Conservation (phyloP, 306 rosid genomes). For the Ceratonia siliqua region DNA sequence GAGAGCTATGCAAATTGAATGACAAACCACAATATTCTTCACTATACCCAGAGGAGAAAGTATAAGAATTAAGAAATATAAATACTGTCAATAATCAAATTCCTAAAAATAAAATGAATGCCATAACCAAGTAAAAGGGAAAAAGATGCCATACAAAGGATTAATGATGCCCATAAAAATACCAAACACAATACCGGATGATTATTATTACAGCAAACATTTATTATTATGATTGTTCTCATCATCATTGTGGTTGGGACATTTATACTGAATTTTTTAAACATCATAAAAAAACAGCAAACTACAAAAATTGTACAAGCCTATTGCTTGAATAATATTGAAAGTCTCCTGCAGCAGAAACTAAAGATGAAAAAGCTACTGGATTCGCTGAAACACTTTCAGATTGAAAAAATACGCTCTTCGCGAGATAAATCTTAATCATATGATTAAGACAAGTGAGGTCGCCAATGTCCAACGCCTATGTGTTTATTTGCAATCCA, state of each 20-base stretch:
- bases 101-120: neutral
- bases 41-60: neutral
- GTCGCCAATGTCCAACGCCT: conserved; percentile 32
- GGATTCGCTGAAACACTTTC: conserved; percentile 12
- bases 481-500: conserved; percentile 38
- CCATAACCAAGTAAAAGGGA: neutral
- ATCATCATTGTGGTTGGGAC: neutral
- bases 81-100: neutral
- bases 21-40: neutral
- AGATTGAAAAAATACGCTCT: conserved; percentile 25
- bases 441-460: conserved; percentile 24
- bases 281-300: neutral
- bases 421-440: conserved; percentile 21
- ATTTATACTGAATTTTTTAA: conserved; percentile 18
- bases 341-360: conserved; percentile 34
- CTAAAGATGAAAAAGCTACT: conserved; percentile 17
- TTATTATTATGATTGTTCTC: neutral
- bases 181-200: neutral
- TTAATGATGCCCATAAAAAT: neutral
- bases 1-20: neutral
- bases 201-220: neutral
- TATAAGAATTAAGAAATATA: neutral
- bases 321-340: conserved; percentile 38
- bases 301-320: conserved; percentile 43
- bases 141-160: neutral